Conservation (phyloP, 139 green algal genomes). For the Diplosphaera chodatii region DNA sequence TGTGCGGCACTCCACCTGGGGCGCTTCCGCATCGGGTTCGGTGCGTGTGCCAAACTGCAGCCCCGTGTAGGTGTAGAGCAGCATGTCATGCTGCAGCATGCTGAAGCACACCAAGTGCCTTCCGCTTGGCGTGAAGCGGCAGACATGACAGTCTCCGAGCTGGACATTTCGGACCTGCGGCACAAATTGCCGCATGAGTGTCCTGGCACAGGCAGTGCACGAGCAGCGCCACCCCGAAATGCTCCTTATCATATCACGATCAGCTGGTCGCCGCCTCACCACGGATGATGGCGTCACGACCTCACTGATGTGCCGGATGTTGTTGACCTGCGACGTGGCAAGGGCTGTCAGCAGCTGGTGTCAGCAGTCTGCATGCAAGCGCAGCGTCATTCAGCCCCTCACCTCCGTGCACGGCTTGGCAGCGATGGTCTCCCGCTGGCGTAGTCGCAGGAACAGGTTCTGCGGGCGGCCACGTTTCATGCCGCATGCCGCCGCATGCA, state of each 20-base stretch:
- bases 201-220: too few relatives aligned
- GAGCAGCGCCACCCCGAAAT: too few relatives aligned
- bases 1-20: too few relatives aligned
- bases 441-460: background rate
- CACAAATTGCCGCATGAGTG: too few relatives aligned
- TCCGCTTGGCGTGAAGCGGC: constrained; percentile 5
- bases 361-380: too few relatives aligned
- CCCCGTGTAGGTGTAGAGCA: constrained; percentile 4
- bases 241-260: too few relatives aligned
- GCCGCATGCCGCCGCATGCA: too few relatives aligned
- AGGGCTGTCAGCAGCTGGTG: too few relatives aligned
- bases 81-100: constrained; percentile 1
- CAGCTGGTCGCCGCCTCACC: background rate
- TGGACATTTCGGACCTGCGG: constrained; percentile 9
- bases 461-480: background rate
- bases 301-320: background rate
- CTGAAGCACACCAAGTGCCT: constrained; percentile 13
- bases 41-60: background rate
- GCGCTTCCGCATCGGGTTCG: background rate
- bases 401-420: background rate
- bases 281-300: background rate
- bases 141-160: constrained; percentile 4
- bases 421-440: background rate
- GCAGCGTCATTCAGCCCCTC: background rate
- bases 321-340: background rate